phyloP scores from a whole-genome alignment of 306 rosid species.

The Rosa lucieae region DNA sequence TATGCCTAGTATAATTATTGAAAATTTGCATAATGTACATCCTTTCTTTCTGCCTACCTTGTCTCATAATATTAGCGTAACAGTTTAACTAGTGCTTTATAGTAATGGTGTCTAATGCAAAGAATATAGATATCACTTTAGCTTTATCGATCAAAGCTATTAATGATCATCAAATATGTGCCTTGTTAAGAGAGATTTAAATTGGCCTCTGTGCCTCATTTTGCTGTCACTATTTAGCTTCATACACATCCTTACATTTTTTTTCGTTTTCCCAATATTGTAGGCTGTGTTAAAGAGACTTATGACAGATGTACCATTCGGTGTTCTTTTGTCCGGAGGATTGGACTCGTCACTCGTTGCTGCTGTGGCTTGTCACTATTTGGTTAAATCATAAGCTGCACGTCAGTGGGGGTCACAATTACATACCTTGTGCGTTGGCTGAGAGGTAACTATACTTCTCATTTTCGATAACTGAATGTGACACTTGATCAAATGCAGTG shows the following conservation, averaged over 20 bases:
- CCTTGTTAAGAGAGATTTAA: background rate
- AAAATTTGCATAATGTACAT: background rate
- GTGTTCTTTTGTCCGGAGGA: conserved; percentile 94
- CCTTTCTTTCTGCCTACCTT: background rate
- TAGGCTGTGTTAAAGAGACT: conserved; percentile 95
- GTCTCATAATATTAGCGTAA: background rate
- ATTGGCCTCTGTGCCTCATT: background rate
- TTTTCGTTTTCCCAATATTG: conserved; percentile 24
- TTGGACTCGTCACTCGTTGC: conserved; percentile 98
- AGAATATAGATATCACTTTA: background rate
- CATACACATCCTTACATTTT: conserved; percentile 15
- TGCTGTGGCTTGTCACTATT: conserved; percentile 70
- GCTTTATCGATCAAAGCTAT: background rate
- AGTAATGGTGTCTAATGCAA: background rate
- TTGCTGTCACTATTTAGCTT: background rate
- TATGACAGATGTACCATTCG: conserved; percentile 98
- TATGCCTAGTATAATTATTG: background rate
- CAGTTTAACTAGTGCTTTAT: conserved; percentile 5
- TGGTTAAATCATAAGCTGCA: conserved; percentile 64
- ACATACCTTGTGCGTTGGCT: conserved; percentile 89
- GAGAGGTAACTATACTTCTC: conserved; percentile 49
- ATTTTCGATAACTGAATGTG: background rate
- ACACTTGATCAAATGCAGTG: background rate
- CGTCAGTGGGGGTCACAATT: conserved; percentile 93
- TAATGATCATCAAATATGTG: background rate